These are phyloP conservation scores for Paragyromitra xinjiangensis DNA, from an alignment of 495 filamentous ascomycete genomes.

Conservation along the genomic window DNA sequence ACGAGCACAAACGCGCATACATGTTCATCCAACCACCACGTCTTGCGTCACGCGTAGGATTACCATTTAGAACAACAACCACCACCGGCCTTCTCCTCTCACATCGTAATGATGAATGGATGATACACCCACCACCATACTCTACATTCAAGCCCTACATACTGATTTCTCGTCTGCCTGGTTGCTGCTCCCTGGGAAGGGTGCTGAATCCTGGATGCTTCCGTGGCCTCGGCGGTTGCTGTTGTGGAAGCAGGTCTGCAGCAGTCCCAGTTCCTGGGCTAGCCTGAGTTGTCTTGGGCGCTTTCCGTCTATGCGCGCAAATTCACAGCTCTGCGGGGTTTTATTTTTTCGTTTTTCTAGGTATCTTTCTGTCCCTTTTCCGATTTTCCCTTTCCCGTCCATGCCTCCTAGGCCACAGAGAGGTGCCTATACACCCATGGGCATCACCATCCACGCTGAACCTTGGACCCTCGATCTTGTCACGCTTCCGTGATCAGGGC, in stretches of 20 bases:
- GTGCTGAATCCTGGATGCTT: slow-evolving; percentile 41
- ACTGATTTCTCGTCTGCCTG: slow-evolving; percentile 23
- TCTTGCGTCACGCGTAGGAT: slow-evolving; percentile 42
- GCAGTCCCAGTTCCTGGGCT: slow-evolving; percentile 40
- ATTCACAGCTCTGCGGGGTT: slow-evolving; percentile 54
- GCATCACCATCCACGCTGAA: slow-evolving; percentile 8
- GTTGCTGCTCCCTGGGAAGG: slow-evolving; percentile 22
- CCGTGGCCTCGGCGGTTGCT: slow-evolving; percentile 39
- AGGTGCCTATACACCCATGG: slow-evolving; percentile 11
- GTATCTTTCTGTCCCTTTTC: slow-evolving; percentile 32
- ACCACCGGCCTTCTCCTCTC: slow-evolving; percentile 22
- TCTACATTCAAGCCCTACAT: slow-evolving; percentile 24
- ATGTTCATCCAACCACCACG: slow-evolving; percentile 32
- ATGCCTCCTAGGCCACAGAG: not conserved
- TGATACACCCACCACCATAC: slow-evolving; percentile 4
- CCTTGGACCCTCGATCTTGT: slow-evolving; percentile 47
- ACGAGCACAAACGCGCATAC: slow-evolving; percentile 28
- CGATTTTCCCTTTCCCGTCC: slow-evolving; percentile 23
- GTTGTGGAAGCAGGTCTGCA: slow-evolving; percentile 37
- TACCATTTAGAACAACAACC: slow-evolving; percentile 41
- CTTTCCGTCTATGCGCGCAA: slow-evolving; percentile 52
- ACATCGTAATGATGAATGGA: slow-evolving; percentile 18
- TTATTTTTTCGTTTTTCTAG: slow-evolving; percentile 32
- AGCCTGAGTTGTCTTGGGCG: slow-evolving; percentile 40
- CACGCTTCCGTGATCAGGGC: slow-evolving; percentile 39